Base-by-base conservation (phyloP, 179 eudicot genomes). In the Sideroxylon spinosum region DNA sequence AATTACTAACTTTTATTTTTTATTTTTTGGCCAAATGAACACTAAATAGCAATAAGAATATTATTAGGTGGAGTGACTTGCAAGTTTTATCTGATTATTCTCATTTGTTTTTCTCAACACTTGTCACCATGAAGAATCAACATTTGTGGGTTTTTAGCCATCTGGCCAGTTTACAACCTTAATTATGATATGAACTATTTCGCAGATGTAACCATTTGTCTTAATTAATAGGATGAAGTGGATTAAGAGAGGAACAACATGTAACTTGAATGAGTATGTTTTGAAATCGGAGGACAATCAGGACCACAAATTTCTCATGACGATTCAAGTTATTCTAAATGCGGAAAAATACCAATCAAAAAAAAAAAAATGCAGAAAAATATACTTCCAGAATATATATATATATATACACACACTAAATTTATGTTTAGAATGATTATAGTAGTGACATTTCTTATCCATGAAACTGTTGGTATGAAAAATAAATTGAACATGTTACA, bases 81-180 rank as follows among this genome's bases (percentile, higher is more conserved):
- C 66, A 80, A 75, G 76, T 60, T 19, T 37, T 37, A 68, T 37
- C 6, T 52, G 72, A 46, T 44, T 16, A 20, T 25, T 50, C 11
- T 53, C 70, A 32, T 44, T 56, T 22, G 3, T 50, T 1, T 61
- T 50, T 19, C 78, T 37, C 44, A 66, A 71, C 76, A 63, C 9
- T 25, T 76, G 55, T 71, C 52, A 37, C 44, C 44, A 14, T 5
- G 19, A 5, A 53, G 62, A 26, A 6, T 29, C 44, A 17, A n/a
- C 44, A 29, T 19, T 52, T 23, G 57, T 11, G 68, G 56, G 44
- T 37, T 37, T 32, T 72, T 56, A 67, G 32, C 66, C 71, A 75
- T 48, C 19, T 63, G 78, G 78, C 78, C 32, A 32, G 57, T 48
- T 63, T 46, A 22, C 8, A 61, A 29, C 77, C 37, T 74, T 55